These are phyloP conservation scores for Stemphylium vesicarium DNA, from an alignment of 2,329 filamentous ascomycete genomes.

Conservation along the genomic window DNA sequence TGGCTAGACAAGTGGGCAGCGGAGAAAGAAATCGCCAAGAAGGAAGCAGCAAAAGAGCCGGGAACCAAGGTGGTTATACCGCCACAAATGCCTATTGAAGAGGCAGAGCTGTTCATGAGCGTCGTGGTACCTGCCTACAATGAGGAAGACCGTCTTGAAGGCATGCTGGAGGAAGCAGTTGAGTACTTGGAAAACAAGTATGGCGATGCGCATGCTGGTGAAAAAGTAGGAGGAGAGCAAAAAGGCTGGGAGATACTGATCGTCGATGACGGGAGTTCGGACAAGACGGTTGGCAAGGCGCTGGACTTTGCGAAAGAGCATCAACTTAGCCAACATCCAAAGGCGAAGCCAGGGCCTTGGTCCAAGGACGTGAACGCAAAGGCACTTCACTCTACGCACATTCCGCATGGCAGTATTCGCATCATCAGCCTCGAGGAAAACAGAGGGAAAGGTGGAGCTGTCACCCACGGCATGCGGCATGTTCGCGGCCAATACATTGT, in stretches of 20 bases:
- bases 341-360: constrained; percentile 58
- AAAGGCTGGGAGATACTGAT: constrained; percentile 90
- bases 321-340: constrained; percentile 56
- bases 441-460: constrained; percentile 91
- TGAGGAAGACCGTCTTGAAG: constrained; percentile 80
- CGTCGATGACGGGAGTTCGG: constrained; percentile 86
- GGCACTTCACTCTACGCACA: constrained; percentile 57
- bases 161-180: constrained; percentile 90
- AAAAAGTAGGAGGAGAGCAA: constrained; percentile 73
- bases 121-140: constrained; percentile 97
- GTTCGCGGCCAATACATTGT: constrained; percentile 86
- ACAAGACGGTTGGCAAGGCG: constrained; percentile 79
- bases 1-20: constrained; percentile 81
- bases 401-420: constrained; percentile 78
- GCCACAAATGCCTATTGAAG: constrained; percentile 66
- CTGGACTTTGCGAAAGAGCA: constrained; percentile 79
- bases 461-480: constrained; percentile 94
- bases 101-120: constrained; percentile 82
- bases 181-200: constrained; percentile 81
- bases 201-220: constrained; percentile 56
- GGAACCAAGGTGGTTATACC: constrained; percentile 30
- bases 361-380: constrained; percentile 46
- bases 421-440: constrained; percentile 81
- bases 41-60: constrained; percentile 33
- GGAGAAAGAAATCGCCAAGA: constrained; percentile 58